A percentile compares a stretch with the other conserved stretches of the same genome.
phyloP scores from a whole-genome alignment of 345 rosid species.

The Linum trigynum region DNA sequence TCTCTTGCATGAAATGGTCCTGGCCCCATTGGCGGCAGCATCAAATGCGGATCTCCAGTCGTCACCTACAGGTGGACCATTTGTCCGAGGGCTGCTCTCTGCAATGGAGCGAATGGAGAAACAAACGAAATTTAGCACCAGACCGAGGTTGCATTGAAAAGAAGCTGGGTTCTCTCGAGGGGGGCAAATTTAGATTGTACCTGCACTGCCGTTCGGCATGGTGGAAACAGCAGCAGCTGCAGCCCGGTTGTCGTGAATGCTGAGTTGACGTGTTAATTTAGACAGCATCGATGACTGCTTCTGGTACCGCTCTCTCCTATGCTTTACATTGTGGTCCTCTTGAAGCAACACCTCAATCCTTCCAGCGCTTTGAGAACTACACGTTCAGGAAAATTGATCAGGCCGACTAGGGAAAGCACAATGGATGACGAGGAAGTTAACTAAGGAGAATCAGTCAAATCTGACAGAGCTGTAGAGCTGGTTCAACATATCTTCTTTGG shows the following conservation, averaged over 20 bases:
- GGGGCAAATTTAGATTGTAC: conserved; percentile 16
- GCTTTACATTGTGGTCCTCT: conserved; percentile 82
- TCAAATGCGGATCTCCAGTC: conserved; percentile 99
- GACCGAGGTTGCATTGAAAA: too few relatives aligned
- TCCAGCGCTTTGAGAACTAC: conserved; percentile 61
- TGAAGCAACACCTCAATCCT: conserved; percentile 80
- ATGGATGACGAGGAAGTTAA: neutral
- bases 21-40: conserved; percentile 81
- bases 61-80: conserved; percentile 49
- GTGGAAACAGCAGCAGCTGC: conserved; percentile 72
- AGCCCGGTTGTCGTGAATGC: conserved; percentile 70
- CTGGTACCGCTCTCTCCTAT: conserved; percentile 69
- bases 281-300: conserved; percentile 83
- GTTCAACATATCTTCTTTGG: conserved; percentile 97
- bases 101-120: conserved; percentile 6
- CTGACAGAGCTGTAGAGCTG: conserved; percentile 87
- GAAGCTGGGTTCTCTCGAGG: neutral
- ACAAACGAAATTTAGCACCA: too few relatives aligned
- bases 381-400: neutral
- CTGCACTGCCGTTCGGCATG: conserved; percentile 53
- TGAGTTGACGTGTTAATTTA: conserved; percentile 69
- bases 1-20: too few relatives aligned
- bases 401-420: neutral
- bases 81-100: conserved; percentile 81
- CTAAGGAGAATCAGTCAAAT: conserved; percentile 23